Evolutionary conservation across 495 filamentous ascomycete genomes (phyloP), one percentile per base, ranked within the genome.

Genomic region (Trichoderma virens): DNA sequence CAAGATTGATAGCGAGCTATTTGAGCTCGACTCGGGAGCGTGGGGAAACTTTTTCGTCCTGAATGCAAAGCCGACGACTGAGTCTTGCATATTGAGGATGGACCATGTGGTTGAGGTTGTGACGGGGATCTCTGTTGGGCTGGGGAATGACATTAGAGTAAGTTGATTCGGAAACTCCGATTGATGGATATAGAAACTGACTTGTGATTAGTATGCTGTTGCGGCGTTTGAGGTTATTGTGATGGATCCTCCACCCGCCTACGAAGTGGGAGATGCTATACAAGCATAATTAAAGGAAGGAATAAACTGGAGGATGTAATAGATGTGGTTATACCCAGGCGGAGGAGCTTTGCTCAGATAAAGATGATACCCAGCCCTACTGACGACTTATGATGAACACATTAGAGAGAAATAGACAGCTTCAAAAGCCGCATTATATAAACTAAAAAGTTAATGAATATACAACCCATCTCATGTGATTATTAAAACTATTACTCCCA

Each of bases 211-310:
- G 23, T 56, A 56, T 56, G 47, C 47, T 28, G 47, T 27, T 9
- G 47, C 47, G 47, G n/a, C 47, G 47, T 28, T 28, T 56, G 47
- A 56, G 14, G 47, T 56, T 28, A 56, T 56, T 28, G 23, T 56
- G 20, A 56, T 56, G 47, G 47, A 56, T 28, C 47, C 47, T 3
- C 47, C 47, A 30, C 47, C 47, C 23, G 47, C 47, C 23, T 56
- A 56, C 28, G 23, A 47, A 47, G 16, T 39, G 11, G 38, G 38
- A 13, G 38, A 47, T 47, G 43, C 43, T 13, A n/a, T 47, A 23
- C 18, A 47, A 3, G 13, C 18, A 23, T n/a, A 47, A 23, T 13
- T 18, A 23, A 18, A 47, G 7, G 18, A 23, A 47, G 3, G 7
- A 47, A 47, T 1, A 3, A 41, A 41, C 2, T 16, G 38, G 38